Evolutionary conservation across 768 basidiomycete species (phyloP).

Genomic region (Podaxis sp.): DNA sequence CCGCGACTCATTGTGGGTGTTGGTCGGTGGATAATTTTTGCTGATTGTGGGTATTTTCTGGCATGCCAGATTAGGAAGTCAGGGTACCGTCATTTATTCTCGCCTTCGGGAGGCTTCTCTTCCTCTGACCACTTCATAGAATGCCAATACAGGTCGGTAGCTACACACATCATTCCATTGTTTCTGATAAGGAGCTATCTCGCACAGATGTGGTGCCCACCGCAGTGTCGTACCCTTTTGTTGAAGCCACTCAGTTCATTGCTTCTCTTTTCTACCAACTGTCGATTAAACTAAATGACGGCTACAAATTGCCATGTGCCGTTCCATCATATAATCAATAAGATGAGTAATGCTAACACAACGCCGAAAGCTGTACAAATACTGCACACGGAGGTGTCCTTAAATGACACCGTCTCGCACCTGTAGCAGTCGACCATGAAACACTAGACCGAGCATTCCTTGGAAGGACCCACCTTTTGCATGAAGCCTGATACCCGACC

Average conservation of each 20-base stretch:
- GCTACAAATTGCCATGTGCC: neutral
- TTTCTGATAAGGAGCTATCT: no score
- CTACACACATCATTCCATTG: no score
- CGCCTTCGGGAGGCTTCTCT: no score
- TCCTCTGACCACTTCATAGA: no score
- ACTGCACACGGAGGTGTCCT: conserved; percentile 9
- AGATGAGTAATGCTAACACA: conserved; percentile 16
- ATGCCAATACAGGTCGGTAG: no score
- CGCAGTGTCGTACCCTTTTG: no score
- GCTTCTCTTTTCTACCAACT: no score
- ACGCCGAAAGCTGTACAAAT: conserved; percentile 14
- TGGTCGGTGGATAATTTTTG: conserved; percentile 4
- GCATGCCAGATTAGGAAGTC: neutral
- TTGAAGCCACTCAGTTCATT: no score
- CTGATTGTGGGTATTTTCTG: conserved; percentile 7
- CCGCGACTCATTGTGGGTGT: conserved; percentile 7
- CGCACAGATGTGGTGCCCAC: no score
- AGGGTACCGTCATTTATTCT: neutral
- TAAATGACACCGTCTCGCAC: conserved; percentile 61
- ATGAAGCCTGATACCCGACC: conserved; percentile 86
- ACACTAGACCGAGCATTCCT: neutral
- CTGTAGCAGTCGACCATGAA: conserved; percentile 21
- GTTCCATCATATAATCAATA: conserved; percentile 7
- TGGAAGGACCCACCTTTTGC: conserved; percentile 60
- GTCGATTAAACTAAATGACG: neutral